Base-by-base conservation (phyloP, 2,329 filamentous ascomycete genomes). In the Zalaria sp. region DNA sequence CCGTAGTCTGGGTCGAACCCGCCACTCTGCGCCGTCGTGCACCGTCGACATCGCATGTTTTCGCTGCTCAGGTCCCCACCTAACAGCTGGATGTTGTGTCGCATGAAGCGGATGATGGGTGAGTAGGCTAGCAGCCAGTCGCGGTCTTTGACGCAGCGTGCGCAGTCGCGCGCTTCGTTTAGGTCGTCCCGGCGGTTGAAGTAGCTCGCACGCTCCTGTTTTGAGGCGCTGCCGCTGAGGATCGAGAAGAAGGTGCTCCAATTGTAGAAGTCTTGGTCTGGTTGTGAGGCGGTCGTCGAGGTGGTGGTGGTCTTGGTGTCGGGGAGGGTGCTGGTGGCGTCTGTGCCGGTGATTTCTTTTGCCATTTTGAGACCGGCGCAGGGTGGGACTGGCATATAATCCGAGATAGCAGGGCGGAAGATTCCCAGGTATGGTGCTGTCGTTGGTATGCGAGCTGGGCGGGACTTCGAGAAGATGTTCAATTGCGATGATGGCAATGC, bases 201-300 rank as follows among this genome's bases (percentile, higher is more conserved):
- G 70, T 86, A 95, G 64, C 83, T 75, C 56, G 81, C 75, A 48
- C 72, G 65, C 40, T 83, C 83, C 55, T 81, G 74, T 31, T 66
- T 62, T 11, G 77, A 81, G 65, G 91, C 79, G 53, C 73, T 69
- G 43, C 83, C 82, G 10, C 82, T 77, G 39, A 93, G 68, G 62
- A 88, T 82, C 53, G 76, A 76, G 72, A 93, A 95, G 68, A 87
- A 82, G 67, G 83, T 93, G 58, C 81, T 73, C 81, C 85, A 94
- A 45, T 59, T 70, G 57, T 69, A 69, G 57, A 62, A 68, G 43
- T 60, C 55, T 36, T 48, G 34, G 51, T 59, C 53, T 41, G 46
- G 37, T n/a, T 42, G 34, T 3, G 47, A 38, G 11, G 42, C 26
- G 25, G 47, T 28, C 11, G 43, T 44, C 4, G 45, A 18, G 25